Conservation (phyloP, 768 basidiomycete genomes). For the Boletus insuetus region DNA sequence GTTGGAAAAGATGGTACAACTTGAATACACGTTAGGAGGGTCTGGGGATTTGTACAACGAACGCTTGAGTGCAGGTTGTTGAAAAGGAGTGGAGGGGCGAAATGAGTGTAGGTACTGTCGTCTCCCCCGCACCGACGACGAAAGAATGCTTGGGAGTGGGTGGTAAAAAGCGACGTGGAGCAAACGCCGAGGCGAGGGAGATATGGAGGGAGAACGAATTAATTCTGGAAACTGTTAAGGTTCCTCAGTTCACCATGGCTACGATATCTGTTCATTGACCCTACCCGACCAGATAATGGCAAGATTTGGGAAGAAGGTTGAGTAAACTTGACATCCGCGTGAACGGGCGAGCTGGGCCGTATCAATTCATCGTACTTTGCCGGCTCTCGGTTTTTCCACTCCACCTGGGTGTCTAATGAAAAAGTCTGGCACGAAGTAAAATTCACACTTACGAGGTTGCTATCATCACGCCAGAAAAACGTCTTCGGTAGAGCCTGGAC, state of each 20-base stretch:
- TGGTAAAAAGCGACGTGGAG: neutral
- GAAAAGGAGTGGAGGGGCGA: slow-evolving; percentile 17
- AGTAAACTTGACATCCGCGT: neutral
- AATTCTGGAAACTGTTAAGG: slow-evolving; percentile 5
- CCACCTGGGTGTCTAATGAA: neutral
- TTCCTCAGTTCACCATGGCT: slow-evolving; percentile 22
- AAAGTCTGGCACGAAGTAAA: neutral
- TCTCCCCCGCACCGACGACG: slow-evolving; percentile 10
- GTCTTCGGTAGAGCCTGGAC: no score
- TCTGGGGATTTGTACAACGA: neutral
- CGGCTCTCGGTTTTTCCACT: neutral
- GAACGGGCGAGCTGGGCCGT: neutral
- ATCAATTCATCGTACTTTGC: neutral
- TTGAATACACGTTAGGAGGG: neutral
- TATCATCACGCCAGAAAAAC: no score
- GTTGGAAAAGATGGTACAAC: slow-evolving; percentile 3
- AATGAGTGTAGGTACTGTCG: slow-evolving; percentile 25
- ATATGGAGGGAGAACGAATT: slow-evolving; percentile 6
- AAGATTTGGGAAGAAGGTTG: slow-evolving; percentile 3
- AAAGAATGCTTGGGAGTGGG: neutral
- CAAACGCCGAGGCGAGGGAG: slow-evolving; percentile 1
- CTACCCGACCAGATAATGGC: neutral
- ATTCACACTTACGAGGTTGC: no score
- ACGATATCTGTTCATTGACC: slow-evolving; percentile 7
- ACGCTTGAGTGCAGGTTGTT: neutral